Base-by-base conservation (phyloP, 352 stramenopile species). In the Elongisporangium anandrum region DNA sequence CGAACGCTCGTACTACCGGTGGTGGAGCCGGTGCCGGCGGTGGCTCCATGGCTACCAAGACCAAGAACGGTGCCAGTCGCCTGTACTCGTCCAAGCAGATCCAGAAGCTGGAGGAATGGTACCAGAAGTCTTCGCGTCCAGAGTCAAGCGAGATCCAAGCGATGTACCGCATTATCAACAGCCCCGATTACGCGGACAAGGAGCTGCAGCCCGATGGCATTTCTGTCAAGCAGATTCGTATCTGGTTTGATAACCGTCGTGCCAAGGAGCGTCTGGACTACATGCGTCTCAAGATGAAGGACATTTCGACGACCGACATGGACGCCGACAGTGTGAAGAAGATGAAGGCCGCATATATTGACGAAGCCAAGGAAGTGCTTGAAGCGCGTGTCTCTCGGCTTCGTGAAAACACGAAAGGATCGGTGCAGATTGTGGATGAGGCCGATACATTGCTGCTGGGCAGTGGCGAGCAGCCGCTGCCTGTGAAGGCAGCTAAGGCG, bases 91-190 rank as follows among this genome's bases (percentile, higher is more conserved):
- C 81, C 47, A 88, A 87, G 61, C 85, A 95, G 61, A 95, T 95
- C 61, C 76, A 90, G 52, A 95, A 95, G 55, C 69, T 95, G n/a
- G 85, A 95, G 51, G 85, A 93, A 61, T 95, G 85, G 85, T 95
- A 95, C 54, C 79, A 89, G 64, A 85, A 88, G 38, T 92, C 81
- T 9, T 92, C 81, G 21, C 81, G 85, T 2, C 85, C 85, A 13
- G 85, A 93, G 58, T 82, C 81, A 4, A 88, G 76, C 48, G 85
- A 95, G 68, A 95, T 95, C 66, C 85, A 95, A 59, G 81, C 81
- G n/a, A 95, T 95, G 85, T 95, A 93, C 64, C 81, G 83, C 50
- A 93, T 95, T 50, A 93, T 95, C 57, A 95, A 95, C 64, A 87
- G 83, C 49, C 73, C 76, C 23, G 81, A 92, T 29, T 95, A 88